Percentiles rank a stretch among this genome's conserved stretches.
phyloP scores from a whole-genome alignment of 2,329 filamentous ascomycete species.

The Talaromyces sp. region DNA sequence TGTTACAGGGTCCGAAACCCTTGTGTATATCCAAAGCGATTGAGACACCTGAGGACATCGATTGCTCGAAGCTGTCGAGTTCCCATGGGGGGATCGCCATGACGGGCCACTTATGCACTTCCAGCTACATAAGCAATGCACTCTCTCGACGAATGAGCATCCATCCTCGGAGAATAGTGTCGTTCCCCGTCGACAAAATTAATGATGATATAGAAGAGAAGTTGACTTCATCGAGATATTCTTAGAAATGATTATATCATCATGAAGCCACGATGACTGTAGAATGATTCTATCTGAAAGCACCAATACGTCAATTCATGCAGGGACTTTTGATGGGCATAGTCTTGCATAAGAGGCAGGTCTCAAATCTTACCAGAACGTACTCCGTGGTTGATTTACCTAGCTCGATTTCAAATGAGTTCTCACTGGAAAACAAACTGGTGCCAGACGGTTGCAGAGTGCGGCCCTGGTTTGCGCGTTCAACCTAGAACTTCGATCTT shows the following conservation, averaged over 20 bases:
- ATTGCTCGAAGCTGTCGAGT: not conserved
- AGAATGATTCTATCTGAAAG: not conserved
- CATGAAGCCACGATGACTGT: not conserved
- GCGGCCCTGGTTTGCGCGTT: not conserved
- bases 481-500: not conserved
- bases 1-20: not conserved
- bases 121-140: not conserved
- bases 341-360: not conserved
- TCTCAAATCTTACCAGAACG: not conserved
- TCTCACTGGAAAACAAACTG: not conserved
- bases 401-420: not conserved
- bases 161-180: not conserved
- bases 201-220: not conserved
- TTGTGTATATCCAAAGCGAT: not conserved
- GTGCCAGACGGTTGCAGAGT: not conserved
- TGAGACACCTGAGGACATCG: not conserved
- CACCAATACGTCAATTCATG: not conserved
- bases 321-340: not conserved
- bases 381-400: not conserved
- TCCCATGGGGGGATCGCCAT: not conserved
- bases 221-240: not conserved
- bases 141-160: not conserved
- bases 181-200: not conserved
- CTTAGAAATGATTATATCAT: not conserved
- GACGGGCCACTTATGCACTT: not conserved